Percentiles rank a stretch among this genome's conserved stretches.
Conservation (phyloP, 2,329 filamentous ascomycete genomes). For the Sclerotinia trifoliorum region DNA sequence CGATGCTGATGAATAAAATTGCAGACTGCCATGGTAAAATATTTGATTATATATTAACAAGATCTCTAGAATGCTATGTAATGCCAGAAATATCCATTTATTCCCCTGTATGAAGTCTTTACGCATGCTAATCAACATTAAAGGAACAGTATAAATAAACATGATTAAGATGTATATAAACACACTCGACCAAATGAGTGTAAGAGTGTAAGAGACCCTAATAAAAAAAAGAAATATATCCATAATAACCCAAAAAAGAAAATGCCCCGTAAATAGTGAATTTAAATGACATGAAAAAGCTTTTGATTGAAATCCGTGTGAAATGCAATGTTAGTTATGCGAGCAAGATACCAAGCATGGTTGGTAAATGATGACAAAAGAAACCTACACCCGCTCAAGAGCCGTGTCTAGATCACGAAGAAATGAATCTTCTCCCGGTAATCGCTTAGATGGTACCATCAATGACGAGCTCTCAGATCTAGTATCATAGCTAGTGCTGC, state of each 20-base stretch:
- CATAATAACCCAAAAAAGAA: background rate
- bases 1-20: too few species aligned
- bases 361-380: background rate
- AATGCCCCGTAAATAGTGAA: background rate
- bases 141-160: background rate
- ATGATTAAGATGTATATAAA: background rate
- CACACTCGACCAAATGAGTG: background rate
- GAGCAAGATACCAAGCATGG: background rate
- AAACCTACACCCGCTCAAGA: slow-evolving; percentile 6
- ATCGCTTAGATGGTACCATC: background rate
- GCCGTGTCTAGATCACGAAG: slow-evolving; percentile 19
- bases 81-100: background rate
- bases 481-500: slow-evolving; percentile 16
- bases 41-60: slow-evolving; percentile 10
- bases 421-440: slow-evolving; percentile 18
- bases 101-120: background rate
- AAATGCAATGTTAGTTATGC: background rate
- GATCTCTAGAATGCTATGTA: slow-evolving; percentile 1
- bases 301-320: background rate
- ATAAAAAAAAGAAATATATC: background rate
- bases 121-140: background rate
- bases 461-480: slow-evolving; percentile 19
- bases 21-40: background rate
- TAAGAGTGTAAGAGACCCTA: background rate
- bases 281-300: background rate